A percentile compares a stretch with the other conserved stretches of the same genome.
Conservation (phyloP, 306 rosid genomes). For the Calophaca sinica region DNA sequence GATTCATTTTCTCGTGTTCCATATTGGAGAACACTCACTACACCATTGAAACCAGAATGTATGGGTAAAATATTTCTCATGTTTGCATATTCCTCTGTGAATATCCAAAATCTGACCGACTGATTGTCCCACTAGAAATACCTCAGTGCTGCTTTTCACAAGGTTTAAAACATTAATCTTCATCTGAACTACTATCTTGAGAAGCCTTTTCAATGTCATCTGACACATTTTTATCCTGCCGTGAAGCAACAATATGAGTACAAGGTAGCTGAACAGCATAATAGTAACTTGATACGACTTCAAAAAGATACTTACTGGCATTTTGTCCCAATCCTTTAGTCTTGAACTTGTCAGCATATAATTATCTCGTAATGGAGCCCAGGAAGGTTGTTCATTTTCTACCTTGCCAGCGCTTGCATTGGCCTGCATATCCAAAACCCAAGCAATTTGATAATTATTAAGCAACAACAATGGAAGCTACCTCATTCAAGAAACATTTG, state of each 20-base stretch:
- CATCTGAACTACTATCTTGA: constrained; percentile 73
- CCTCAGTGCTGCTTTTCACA: neutral
- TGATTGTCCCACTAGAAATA: neutral
- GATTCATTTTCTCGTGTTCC: neutral
- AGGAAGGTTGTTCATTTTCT: constrained; percentile 75
- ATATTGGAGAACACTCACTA: too few relatives aligned
- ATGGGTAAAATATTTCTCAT: neutral
- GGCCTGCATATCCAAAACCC: constrained; percentile 50
- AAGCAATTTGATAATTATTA: constrained; percentile 21
- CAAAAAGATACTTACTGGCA: constrained; percentile 60
- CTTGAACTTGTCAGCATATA: constrained; percentile 87
- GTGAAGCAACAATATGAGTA: constrained; percentile 13
- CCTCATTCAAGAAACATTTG: constrained; percentile 20
- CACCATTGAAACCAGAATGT: neutral
- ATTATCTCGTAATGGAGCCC: constrained; percentile 96
- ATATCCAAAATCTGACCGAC: constrained; percentile 22
- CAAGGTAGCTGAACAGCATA: constrained; percentile 2
- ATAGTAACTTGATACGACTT: neutral
- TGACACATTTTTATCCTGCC: constrained; percentile 60
- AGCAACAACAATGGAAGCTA: constrained; percentile 2
- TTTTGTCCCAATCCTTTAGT: constrained; percentile 89
- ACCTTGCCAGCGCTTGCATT: constrained; percentile 51
- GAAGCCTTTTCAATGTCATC: constrained; percentile 67
- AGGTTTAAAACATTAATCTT: constrained; percentile 52
- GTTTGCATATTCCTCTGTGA: neutral